phyloP scores from a whole-genome alignment of 1,284 basidiomycete species.

The Apiotrichum sp. region DNA sequence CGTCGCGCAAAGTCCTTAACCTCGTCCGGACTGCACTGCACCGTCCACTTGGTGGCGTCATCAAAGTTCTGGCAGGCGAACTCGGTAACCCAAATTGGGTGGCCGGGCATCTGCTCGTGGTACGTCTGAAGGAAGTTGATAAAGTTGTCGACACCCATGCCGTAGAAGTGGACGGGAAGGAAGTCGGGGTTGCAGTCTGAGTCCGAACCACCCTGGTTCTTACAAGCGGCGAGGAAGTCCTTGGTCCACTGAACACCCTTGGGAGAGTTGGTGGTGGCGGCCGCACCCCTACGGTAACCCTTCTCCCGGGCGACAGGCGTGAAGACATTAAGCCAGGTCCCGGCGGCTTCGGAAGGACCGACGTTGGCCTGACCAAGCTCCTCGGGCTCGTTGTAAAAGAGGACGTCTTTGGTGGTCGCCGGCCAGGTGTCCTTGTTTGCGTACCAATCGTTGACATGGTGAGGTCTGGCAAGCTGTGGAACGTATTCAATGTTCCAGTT shows the following conservation, averaged over 20 bases:
- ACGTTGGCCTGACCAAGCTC: slow-evolving; percentile 60
- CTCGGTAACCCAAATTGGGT: slow-evolving; percentile 44
- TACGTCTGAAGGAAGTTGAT: slow-evolving; percentile 43
- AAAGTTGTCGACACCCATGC: slow-evolving; percentile 28
- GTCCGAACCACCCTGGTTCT: slow-evolving; percentile 15
- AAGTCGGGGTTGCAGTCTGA: slow-evolving; percentile 37
- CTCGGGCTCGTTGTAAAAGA: slow-evolving; percentile 65
- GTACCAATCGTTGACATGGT: slow-evolving; percentile 17
- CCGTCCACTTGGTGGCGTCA: slow-evolving; percentile 48
- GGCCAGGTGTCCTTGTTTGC: slow-evolving; percentile 35
- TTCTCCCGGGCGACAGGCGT: slow-evolving; percentile 40
- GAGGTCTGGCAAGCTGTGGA: slow-evolving; percentile 43
- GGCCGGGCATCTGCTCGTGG: slow-evolving; percentile 30
- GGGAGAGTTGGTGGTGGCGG: slow-evolving; percentile 12
- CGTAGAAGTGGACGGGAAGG: slow-evolving; percentile 45
- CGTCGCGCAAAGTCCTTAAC: slow-evolving; percentile 53
- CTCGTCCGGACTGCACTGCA: slow-evolving; percentile 52
- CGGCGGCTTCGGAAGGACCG: slow-evolving; percentile 1
- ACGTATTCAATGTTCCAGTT: slow-evolving; percentile 53
- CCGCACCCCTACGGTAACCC: slow-evolving; percentile 47
- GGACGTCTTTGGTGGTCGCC: slow-evolving; percentile 53
- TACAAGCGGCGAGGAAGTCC: slow-evolving; percentile 55
- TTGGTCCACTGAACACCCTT: slow-evolving; percentile 53
- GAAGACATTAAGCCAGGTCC: slow-evolving; percentile 60
- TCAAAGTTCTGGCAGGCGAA: slow-evolving; percentile 58